Percentiles rank a stretch among this genome's conserved stretches.
These are phyloP conservation scores for Fusarium longipes DNA, from an alignment of 2,329 filamentous ascomycete species.

Conservation along the genomic window DNA sequence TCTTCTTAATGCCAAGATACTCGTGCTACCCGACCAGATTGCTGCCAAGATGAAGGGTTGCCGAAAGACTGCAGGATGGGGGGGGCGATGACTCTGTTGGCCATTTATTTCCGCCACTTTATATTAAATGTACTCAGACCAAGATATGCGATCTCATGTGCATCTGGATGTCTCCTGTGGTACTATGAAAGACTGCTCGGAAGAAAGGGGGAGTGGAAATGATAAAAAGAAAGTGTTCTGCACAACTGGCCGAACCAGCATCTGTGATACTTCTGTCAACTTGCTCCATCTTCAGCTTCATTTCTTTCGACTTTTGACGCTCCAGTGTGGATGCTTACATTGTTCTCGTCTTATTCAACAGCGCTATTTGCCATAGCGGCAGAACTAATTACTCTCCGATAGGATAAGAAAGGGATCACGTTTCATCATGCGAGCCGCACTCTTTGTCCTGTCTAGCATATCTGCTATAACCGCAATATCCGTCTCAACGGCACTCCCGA, in stretches of 20 bases:
- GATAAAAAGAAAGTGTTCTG: not conserved
- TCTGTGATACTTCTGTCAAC: not conserved
- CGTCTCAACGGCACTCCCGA: not conserved
- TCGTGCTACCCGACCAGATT: not conserved
- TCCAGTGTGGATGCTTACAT: not conserved
- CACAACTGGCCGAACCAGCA: not conserved
- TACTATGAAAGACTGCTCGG: not conserved
- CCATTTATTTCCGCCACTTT: conserved; percentile 12
- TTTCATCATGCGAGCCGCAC: conserved; percentile 7
- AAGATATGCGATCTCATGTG: not conserved
- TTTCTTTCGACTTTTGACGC: not conserved
- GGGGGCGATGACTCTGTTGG: not conserved
- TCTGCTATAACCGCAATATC: not conserved
- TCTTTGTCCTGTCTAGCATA: conserved; percentile 5
- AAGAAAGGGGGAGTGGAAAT: not conserved
- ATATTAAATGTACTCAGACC: conserved; percentile 17
- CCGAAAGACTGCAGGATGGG: not conserved
- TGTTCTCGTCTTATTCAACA: not conserved
- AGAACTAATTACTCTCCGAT: not conserved
- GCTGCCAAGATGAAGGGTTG: not conserved
- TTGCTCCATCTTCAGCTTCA: not conserved
- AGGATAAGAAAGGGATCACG: not conserved
- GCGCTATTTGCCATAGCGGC: not conserved
- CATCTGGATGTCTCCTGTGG: no score
- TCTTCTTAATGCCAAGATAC: not conserved